Base-by-base conservation (phyloP, 495 filamentous ascomycete genomes). In the Polyplosphaeria fusca region DNA sequence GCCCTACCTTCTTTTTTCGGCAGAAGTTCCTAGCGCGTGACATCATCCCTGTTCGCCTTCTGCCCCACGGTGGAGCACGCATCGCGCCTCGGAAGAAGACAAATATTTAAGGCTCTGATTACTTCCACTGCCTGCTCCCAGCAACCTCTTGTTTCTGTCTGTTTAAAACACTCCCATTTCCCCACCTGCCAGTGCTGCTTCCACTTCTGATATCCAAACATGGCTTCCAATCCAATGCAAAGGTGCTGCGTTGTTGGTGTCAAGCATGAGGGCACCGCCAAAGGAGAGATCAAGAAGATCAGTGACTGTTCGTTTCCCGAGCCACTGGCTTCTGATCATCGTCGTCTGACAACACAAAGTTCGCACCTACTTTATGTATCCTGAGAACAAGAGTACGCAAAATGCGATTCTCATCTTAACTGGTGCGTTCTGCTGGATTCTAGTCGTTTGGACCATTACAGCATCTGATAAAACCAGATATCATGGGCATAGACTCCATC, bases 401-500 rank as follows among this genome's bases (percentile, higher is more conserved):
- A 73, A 74, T 25, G 74, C 76, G 52, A 71, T 75, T 55, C 62
- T 75, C 14, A 63, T 74, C 43, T 44, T 75, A 4, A 70, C 50
- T 20, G 37, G 40, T 30, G 25, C 3, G 40, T n/a, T n/a, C n/a
- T n/a, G n/a, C n/a, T n/a, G n/a, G n/a, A n/a, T n/a, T n/a, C n/a
- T n/a, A n/a, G n/a, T n/a, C n/a, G 16, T 5, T 1, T 22, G 5
- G 18, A 30, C 4, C 5, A 30, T n/a, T 14, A 3, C 13, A 44
- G n/a, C 11, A 42, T 23, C 2, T 25, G 4, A 24, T 4, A 3
- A 24, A 56, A 11, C 9, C 68, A 23, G 73, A 75, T 46, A 64
- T 74, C 19, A 67, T 75, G 27, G 74, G 81, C 73, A 41, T 79
- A 55, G 80, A 88, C 70, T 89, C 82, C 77, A 73, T 80, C 68